phyloP scores from a whole-genome alignment of 2,329 filamentous ascomycete genomes.

The Fusarium subtropicale region DNA sequence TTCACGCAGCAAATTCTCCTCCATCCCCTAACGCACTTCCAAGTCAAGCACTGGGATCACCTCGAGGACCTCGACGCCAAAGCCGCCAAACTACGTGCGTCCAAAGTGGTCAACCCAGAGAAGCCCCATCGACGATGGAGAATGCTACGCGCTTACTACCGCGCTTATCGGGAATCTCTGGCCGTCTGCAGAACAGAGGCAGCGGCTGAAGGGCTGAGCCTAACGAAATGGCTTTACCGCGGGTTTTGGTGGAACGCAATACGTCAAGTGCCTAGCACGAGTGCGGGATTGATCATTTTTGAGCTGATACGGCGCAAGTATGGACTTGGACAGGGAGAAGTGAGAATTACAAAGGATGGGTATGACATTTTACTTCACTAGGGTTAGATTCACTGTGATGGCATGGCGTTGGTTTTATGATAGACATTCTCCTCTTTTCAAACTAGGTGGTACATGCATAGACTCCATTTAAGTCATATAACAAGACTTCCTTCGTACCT shows the following conservation, averaged over 20 bases:
- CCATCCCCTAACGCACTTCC: conserved; percentile 77
- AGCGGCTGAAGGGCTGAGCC: conserved; percentile 63
- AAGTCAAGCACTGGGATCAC: conserved; percentile 78
- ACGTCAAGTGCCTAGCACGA: conserved; percentile 80
- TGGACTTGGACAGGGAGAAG: conserved; percentile 69
- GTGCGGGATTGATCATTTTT: conserved; percentile 81
- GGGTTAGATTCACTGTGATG: conserved; percentile 8
- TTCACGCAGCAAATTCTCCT: conserved; percentile 75
- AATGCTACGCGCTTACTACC: conserved; percentile 74
- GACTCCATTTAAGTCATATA: not conserved
- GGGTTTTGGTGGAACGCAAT: conserved; percentile 80
- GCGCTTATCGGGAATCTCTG: conserved; percentile 76
- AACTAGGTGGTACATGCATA: not conserved
- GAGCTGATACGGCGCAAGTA: conserved; percentile 81
- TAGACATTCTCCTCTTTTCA: conserved; percentile 39
- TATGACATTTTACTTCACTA: conserved; percentile 74
- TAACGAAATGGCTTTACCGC: conserved; percentile 74
- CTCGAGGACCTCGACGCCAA: conserved; percentile 77
- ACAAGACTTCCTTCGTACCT: too few species aligned
- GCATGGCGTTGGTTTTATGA: conserved; percentile 32
- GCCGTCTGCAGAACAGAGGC: conserved; percentile 70
- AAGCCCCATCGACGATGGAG: conserved; percentile 57
- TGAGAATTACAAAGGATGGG: conserved; percentile 74
- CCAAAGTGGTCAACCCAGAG: conserved; percentile 48
- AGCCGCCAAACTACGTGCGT: conserved; percentile 59